Percentiles rank a stretch among this genome's conserved stretches.
These are phyloP conservation scores for Nannizzia gypsea DNA, from an alignment of 2,329 filamentous ascomycete species.

Conservation along the genomic window DNA sequence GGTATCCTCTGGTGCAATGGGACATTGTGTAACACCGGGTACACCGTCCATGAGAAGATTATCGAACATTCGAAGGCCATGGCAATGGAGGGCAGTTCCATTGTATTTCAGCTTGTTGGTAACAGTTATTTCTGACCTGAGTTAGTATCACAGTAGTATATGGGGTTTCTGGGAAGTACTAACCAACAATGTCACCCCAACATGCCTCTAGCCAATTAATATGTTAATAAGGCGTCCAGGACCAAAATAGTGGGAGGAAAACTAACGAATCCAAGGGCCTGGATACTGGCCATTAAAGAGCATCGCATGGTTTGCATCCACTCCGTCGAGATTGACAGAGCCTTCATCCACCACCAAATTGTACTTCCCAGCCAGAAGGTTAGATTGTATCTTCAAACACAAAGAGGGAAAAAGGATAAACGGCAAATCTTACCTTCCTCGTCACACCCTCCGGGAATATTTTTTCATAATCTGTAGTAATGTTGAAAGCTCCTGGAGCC, in stretches of 20 bases:
- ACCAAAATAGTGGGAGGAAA: background rate
- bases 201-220: constrained; percentile 18
- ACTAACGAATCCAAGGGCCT: constrained; percentile 19
- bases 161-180: background rate
- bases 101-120: constrained; percentile 18
- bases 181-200: constrained; percentile 24
- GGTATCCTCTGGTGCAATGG: constrained; percentile 23
- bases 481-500: constrained; percentile 6
- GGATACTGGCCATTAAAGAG: constrained; percentile 24
- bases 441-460: constrained; percentile 8
- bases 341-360: background rate
- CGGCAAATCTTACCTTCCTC: constrained; percentile 2
- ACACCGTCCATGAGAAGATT: constrained; percentile 23
- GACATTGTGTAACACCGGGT: constrained; percentile 28
- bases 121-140: constrained; percentile 16
- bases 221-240: constrained; percentile 1
- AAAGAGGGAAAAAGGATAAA: background rate
- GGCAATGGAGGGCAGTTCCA: constrained; percentile 14
- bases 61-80: constrained; percentile 23
- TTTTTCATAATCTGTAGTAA: constrained; percentile 11
- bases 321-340: constrained; percentile 4
- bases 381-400: background rate
- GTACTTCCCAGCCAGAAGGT: background rate
- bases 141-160: background rate
- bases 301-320: background rate